Evolutionary conservation across 108 stramenopile genomes (phyloP).

Genomic region (Skeletonema marinoi): DNA sequence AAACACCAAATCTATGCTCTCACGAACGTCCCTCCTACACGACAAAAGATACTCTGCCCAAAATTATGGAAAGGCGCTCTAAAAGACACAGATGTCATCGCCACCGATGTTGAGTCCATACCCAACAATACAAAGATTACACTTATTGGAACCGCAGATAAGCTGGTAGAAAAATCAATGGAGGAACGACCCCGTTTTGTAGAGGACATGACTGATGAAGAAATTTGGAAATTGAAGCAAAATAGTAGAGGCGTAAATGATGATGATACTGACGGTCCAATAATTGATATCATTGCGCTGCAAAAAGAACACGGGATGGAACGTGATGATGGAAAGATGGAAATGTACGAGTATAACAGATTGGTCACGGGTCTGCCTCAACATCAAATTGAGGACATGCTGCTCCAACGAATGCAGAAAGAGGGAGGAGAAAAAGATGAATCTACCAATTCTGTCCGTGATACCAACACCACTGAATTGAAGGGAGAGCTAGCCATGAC

Average conservation of each 20-base stretch:
- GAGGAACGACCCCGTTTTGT: constrained; percentile 33
- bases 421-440: not conserved
- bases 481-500: constrained; percentile 54
- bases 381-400: constrained; percentile 46
- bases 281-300: constrained; percentile 46
- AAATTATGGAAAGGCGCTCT: constrained; percentile 56
- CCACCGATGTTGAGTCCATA: not conserved
- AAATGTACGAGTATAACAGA: constrained; percentile 47
- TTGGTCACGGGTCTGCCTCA: constrained; percentile 60
- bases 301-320: constrained; percentile 35
- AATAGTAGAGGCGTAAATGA: constrained; percentile 5
- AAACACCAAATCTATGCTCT: constrained; percentile 39
- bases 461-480: constrained; percentile 4
- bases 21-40: constrained; percentile 42
- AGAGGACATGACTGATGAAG: constrained; percentile 54
- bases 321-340: constrained; percentile 27
- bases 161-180: constrained; percentile 27
- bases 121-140: constrained; percentile 20
- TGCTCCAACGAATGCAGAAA: constrained; percentile 22
- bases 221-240: constrained; percentile 30
- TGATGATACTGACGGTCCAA: constrained; percentile 5
- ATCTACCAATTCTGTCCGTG: no score
- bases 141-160: constrained; percentile 61
- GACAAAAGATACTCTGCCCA: constrained; percentile 55
- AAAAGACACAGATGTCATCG: constrained; percentile 26